Evolutionary conservation across 345 rosid species (phyloP).

Genomic region (Eucalyptus cloeziana): DNA sequence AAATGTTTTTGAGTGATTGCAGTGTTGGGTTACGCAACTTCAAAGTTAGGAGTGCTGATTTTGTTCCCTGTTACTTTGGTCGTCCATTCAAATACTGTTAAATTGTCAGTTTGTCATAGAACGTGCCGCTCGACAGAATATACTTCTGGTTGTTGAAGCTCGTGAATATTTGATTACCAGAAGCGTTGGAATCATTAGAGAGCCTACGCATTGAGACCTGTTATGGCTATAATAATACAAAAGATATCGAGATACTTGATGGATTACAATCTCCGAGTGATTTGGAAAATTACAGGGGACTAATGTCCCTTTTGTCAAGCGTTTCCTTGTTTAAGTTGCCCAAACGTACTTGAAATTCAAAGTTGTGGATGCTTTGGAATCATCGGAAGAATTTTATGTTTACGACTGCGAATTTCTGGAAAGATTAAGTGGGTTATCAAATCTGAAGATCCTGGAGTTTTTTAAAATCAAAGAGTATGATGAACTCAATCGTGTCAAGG

Average conservation of each 20-base stretch:
- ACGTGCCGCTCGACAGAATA: not conserved
- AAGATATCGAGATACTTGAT: not conserved
- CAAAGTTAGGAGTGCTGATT: no score
- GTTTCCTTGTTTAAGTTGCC: not conserved
- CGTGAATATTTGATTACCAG: not conserved
- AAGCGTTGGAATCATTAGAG: not conserved
- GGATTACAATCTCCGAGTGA: not conserved
- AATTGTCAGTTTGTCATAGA: no score
- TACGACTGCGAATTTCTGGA: not conserved
- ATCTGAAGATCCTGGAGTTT: not conserved
- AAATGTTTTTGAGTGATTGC: no score
- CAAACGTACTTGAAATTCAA: not conserved
- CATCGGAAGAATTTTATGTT: not conserved
- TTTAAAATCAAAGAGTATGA: no score
- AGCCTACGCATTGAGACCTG: not conserved
- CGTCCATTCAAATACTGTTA: no score
- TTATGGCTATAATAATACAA: not conserved
- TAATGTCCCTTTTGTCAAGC: not conserved
- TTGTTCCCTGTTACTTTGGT: no score
- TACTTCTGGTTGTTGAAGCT: not conserved
- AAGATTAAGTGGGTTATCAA: not conserved
- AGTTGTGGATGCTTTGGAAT: not conserved
- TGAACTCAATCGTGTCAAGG: not conserved
- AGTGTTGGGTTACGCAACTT: no score
- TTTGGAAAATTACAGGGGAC: not conserved